Base-by-base conservation (phyloP, 2,329 filamentous ascomycete species). In the Penicillium capsulatum region DNA sequence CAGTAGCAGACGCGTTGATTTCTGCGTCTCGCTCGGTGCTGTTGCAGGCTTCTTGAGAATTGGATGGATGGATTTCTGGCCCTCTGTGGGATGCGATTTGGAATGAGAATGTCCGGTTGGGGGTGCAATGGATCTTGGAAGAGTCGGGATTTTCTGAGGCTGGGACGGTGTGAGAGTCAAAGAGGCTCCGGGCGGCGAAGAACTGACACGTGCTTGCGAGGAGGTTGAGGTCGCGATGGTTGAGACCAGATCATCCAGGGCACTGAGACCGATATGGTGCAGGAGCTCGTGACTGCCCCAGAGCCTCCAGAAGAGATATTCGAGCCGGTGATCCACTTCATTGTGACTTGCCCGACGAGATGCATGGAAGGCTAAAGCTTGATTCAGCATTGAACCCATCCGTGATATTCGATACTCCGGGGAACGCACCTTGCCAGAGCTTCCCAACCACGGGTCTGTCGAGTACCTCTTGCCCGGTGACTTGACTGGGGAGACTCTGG, bases 301-400 rank as follows among this genome's bases (percentile, higher is more conserved):
- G 45, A 75, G 68, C 37, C 73, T 60, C 73, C 73, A 75, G 51
- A 76, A 75, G 19, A 75, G 61, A 51, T 75, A 73, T 42, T 74
- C 70, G n/a, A 74, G 57, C 41, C 73, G 63, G 37, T 57, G 54
- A 31, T 70, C 69, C 4, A 58, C 56, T 28, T 63, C 56, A 42
- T 68, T 63, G 28, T 65, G 59, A 33, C 70, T 61, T 11, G 66
- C 63, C 32, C 65, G 58, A 34, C 66, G 66, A 37, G 70, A 73
- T 36, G 65, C 64, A 36, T 61, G 65, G 51, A 72, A 75, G 27
- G 70, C 72, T 75, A 29, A 15, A 6, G 26, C 9, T n/a, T 17
- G 14, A 17, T 22, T 40, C 31, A 36, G 26, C 5, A 32, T 15
- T 11, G 7, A 22, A 11, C 7, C 19, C 16, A 11, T 17, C 24